phyloP scores from a whole-genome alignment of 2,329 filamentous ascomycete genomes.

The Didymosphaeria variabile region DNA sequence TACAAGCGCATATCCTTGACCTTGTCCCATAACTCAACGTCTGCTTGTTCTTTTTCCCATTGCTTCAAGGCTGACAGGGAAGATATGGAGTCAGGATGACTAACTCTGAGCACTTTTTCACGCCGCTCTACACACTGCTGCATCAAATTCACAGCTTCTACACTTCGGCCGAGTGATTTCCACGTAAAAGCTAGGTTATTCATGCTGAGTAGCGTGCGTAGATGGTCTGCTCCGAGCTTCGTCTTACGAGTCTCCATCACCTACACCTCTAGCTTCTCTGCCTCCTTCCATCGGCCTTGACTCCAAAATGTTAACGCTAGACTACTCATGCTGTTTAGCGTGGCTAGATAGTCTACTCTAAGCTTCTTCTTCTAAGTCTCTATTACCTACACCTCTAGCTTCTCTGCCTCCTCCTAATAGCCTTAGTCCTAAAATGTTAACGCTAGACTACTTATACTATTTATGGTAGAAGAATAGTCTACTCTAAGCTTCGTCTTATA shows the following conservation, averaged over 20 bases:
- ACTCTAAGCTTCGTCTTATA: too few species aligned
- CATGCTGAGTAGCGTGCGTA: background rate
- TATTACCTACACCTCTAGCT: too few species aligned
- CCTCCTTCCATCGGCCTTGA: too few species aligned
- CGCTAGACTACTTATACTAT: too few species aligned
- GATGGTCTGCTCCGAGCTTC: slow-evolving; percentile 8
- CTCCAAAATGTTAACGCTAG: too few species aligned
- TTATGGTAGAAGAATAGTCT: too few species aligned
- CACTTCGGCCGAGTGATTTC: slow-evolving; percentile 5
- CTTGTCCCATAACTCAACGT: background rate
- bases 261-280: background rate
- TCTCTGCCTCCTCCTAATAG: too few species aligned
- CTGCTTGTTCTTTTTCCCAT: slow-evolving; percentile 17
- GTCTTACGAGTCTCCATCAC: slow-evolving; percentile 4
- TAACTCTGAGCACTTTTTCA: slow-evolving; percentile 4
- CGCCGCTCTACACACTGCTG: slow-evolving; percentile 11
- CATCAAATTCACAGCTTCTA: slow-evolving; percentile 14
- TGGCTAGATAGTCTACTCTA: too few species aligned
- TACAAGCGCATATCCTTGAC: slow-evolving; percentile 1
- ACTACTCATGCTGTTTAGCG: too few species aligned
- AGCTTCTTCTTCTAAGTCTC: too few species aligned
- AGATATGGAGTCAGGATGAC: slow-evolving; percentile 18
- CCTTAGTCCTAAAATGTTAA: too few species aligned
- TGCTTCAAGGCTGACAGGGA: slow-evolving; percentile 1
- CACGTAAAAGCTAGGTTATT: slow-evolving; percentile 16